These are phyloP conservation scores for Sanghuangporus sanghuang DNA, from an alignment of 1,284 basidiomycete species.

Conservation along the genomic window DNA sequence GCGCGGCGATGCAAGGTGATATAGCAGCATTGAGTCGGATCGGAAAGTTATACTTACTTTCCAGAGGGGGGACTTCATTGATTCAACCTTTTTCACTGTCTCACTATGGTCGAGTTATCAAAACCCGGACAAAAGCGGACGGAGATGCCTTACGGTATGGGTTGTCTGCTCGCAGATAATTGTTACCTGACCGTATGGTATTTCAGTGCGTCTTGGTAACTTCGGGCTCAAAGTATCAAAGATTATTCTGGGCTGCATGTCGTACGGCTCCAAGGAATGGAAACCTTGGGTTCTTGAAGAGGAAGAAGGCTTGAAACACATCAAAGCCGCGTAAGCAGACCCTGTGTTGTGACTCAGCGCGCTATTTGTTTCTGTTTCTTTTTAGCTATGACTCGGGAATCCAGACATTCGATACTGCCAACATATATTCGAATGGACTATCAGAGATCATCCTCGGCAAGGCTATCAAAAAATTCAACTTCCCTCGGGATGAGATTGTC, in stretches of 20 bases:
- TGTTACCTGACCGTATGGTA: not conserved
- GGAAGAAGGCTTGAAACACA: constrained; percentile 30
- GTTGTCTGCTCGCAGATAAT: not conserved
- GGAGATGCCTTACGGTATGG: not conserved
- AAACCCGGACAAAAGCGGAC: not conserved
- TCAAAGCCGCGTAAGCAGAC: constrained; percentile 26
- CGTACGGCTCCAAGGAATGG: constrained; percentile 34
- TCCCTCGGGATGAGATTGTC: constrained; percentile 73
- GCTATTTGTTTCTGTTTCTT: not conserved
- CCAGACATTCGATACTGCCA: constrained; percentile 41
- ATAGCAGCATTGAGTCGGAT: no score
- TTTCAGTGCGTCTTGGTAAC: constrained; percentile 40
- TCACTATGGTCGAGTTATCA: not conserved
- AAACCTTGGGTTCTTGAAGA: constrained; percentile 30
- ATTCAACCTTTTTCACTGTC: no score
- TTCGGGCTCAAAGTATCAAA: constrained; percentile 49
- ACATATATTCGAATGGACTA: constrained; percentile 63
- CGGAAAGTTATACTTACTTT: no score
- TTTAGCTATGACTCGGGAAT: constrained; percentile 31
- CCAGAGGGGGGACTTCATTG: no score
- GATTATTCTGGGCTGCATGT: constrained; percentile 45
- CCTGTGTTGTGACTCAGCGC: not conserved
- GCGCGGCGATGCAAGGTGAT: no score
- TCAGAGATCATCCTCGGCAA: constrained; percentile 75
- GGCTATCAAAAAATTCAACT: constrained; percentile 66